Evolutionary conservation across 352 stramenopile genomes (phyloP).

Genomic region (Thalassiosira oceanica): DNA sequence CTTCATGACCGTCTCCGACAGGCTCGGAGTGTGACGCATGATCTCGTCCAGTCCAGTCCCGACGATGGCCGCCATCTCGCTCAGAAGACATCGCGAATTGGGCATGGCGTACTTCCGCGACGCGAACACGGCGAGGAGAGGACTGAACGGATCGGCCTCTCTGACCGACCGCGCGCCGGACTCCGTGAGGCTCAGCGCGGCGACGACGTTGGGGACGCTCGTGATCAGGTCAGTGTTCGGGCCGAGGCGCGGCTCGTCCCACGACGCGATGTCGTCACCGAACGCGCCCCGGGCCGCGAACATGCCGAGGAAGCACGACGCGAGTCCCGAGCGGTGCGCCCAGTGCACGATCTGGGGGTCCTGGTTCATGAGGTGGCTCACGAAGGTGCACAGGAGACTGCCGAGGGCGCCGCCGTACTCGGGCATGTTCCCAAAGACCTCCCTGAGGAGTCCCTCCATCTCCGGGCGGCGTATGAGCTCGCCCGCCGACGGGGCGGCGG

Average conservation of each 20-base stretch:
- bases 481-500: conserved; percentile 32
- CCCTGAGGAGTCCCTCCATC: conserved; percentile 86
- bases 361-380: conserved; percentile 96
- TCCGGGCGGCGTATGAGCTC: conserved; percentile 77
- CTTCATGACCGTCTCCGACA: conserved; percentile 86
- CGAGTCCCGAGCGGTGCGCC: conserved; percentile 90
- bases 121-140: conserved; percentile 89
- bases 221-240: conserved; percentile 90
- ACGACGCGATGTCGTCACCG: conserved; percentile 65
- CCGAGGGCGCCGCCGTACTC: conserved; percentile 91
- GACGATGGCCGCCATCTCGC: conserved; percentile 90
- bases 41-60: conserved; percentile 93
- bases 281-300: conserved; percentile 63
- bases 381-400: conserved; percentile 87
- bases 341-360: conserved; percentile 93
- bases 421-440: conserved; percentile 88
- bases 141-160: conserved; percentile 88
- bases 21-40: conserved; percentile 90
- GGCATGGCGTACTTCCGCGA: conserved; percentile 88
- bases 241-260: too few species aligned
- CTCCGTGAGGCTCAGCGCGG: conserved; percentile 90
- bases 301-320: conserved; percentile 89
- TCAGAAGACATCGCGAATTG: conserved; percentile 86
- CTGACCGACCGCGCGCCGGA: conserved; percentile 87
- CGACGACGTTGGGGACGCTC: conserved; percentile 90